A percentile compares a stretch with the other conserved stretches of the same genome.
Conservation (phyloP, 352 stramenopile species). For the Blastocystis sp. region DNA sequence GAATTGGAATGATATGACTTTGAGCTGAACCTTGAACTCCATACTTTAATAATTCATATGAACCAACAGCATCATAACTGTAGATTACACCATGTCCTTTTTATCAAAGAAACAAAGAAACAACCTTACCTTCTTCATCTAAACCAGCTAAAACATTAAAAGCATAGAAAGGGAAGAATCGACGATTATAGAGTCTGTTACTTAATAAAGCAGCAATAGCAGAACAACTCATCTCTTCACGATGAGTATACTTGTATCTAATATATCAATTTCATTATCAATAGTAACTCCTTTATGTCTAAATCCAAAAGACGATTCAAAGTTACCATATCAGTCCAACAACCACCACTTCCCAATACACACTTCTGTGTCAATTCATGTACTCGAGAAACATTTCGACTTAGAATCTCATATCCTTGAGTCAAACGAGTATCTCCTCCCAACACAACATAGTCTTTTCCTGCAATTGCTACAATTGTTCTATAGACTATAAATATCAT, state of each 20-base stretch:
- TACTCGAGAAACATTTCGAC: constrained; percentile 76
- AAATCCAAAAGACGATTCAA: constrained; percentile 35
- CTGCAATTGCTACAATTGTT: constrained; percentile 82
- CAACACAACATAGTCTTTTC: constrained; percentile 88
- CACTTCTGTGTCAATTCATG: constrained; percentile 71
- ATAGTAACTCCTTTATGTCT: constrained; percentile 51
- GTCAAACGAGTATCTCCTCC: constrained; percentile 87
- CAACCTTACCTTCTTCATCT: constrained; percentile 76
- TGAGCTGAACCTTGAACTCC: constrained; percentile 80
- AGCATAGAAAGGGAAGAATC: constrained; percentile 96
- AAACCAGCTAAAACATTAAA: constrained; percentile 94
- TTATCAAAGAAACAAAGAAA: not conserved
- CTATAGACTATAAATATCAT: constrained; percentile 4
- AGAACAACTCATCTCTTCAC: constrained; percentile 80
- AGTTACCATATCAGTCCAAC: constrained; percentile 55
- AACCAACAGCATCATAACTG: constrained; percentile 94
- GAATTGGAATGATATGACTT: constrained; percentile 90
- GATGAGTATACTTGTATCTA: constrained; percentile 86
- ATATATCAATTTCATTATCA: not conserved
- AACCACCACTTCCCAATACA: constrained; percentile 40
- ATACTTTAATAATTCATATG: constrained; percentile 74
- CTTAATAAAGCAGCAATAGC: constrained; percentile 86
- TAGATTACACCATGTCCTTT: constrained; percentile 85
- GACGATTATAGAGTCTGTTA: constrained; percentile 85
- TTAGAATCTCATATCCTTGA: constrained; percentile 91